A percentile compares a stretch with the other conserved stretches of the same genome.
Evolutionary conservation across 225 moss, liverwort and hornwort species (phyloP).

Genomic region (Bryum argenteum): DNA sequence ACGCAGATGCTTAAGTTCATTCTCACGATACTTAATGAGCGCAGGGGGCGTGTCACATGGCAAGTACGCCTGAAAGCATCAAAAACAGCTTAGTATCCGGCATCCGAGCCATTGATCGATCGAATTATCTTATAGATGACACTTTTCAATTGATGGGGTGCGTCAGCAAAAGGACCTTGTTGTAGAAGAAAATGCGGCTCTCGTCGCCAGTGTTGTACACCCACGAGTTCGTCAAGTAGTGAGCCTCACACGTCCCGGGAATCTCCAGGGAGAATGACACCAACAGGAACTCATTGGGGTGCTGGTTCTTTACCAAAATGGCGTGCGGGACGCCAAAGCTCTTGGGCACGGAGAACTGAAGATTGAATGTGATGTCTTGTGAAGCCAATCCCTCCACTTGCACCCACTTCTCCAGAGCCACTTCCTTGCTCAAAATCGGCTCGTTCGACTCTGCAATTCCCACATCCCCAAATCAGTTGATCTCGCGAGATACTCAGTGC

Average conservation of each 20-base stretch:
- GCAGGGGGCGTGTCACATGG: slow-evolving; percentile 33
- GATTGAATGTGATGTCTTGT: slow-evolving; percentile 16
- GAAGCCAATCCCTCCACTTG: slow-evolving; percentile 8
- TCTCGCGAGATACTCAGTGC: too few relatives aligned
- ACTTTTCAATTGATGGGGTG: too few relatives aligned
- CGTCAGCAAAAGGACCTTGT: slow-evolving; percentile 23
- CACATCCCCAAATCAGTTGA: not conserved
- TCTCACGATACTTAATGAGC: slow-evolving; percentile 26
- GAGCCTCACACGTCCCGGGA: slow-evolving; percentile 17
- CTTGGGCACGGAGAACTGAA: slow-evolving; percentile 33
- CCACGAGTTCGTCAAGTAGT: slow-evolving; percentile 71
- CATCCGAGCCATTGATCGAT: too few relatives aligned
- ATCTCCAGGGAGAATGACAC: slow-evolving; percentile 47
- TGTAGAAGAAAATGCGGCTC: slow-evolving; percentile 44
- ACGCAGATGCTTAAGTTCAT: slow-evolving; percentile 25
- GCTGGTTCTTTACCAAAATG: slow-evolving; percentile 58
- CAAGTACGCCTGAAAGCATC: slow-evolving; percentile 22
- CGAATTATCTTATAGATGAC: too few relatives aligned
- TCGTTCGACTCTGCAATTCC: slow-evolving; percentile 28
- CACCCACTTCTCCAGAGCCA: slow-evolving; percentile 31
- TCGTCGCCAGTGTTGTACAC: slow-evolving; percentile 43
- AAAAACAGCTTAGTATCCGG: not conserved
- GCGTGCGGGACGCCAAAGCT: slow-evolving; percentile 71
- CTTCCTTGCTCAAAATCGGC: slow-evolving; percentile 22
- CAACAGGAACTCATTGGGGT: slow-evolving; percentile 74